Evolutionary conservation across 208 protist genomes (phyloP), one percentile per base, ranked within the genome.

Genomic region (Entamoeba moshkovskii): DNA sequence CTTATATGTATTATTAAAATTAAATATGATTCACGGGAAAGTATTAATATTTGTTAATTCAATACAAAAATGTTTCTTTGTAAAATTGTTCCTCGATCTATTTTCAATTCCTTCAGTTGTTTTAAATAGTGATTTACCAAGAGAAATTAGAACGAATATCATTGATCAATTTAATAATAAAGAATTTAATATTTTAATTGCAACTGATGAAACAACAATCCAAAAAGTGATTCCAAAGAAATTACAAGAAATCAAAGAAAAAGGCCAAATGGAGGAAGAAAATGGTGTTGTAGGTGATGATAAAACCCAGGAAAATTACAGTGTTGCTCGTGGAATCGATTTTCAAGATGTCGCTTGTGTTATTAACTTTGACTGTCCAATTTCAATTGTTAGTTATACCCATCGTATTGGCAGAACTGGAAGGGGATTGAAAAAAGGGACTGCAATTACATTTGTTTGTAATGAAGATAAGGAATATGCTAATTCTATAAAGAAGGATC

Each of bases 401-500:
- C 93, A 94, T 59, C 44, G 93, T 52, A 92, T 94, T 66, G 93
- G 93, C 49, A 5, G 93, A 33, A 94, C 93, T 47, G 93, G 22
- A 18, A 8, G 93, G 25, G 93, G 38, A 59, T 18, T n/a, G 1
- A 49, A 92, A 38, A 52, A 45, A 52, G 93, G 93, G 22, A 48
- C 44, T 38, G 29, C 93, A n/a, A 49, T 94, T 16, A 92, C 93
- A 25, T 59, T 94, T 42, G 25, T 94, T 85, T 29, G 11, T 13
- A 85, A 85, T 42, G 33, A 38, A 29, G 59, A 85, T 29, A 42
- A 42, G 25, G 59, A 85, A 1, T 38, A 85, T 42, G 13, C n/a
- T 85, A 85, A 6, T 85, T 29, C 22, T 13, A 85, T 85, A 29
- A 85, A 85, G 33, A 85, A 29, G n/a, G 33, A 85, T 42, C 59